A percentile compares a stretch with the other conserved stretches of the same genome.
Evolutionary conservation across 768 basidiomycete species (phyloP).

Genomic region (Dacryopinax spathularia): DNA sequence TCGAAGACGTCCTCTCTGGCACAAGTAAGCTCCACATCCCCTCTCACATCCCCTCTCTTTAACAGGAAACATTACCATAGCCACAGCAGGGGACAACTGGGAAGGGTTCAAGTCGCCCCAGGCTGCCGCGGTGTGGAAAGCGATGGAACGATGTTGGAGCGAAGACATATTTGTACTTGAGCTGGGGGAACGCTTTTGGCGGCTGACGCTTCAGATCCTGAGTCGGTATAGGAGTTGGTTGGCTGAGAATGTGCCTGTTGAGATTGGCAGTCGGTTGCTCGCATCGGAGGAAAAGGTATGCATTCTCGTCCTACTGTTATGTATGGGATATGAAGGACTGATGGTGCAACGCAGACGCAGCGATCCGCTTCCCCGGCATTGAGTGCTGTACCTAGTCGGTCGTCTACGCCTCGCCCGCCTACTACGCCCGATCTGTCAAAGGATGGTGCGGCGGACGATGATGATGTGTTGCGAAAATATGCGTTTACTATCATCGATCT

Average conservation of each 20-base stretch:
- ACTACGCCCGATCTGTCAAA: conserved; percentile 27
- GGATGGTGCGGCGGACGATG: conserved; percentile 45
- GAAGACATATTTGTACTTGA: conserved; percentile 74
- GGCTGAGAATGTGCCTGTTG: conserved; percentile 35
- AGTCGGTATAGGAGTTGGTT: conserved; percentile 72
- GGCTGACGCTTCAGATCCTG: conserved; percentile 75
- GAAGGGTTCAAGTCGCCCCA: conserved; percentile 32
- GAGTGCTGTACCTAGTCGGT: not conserved
- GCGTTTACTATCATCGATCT: conserved; percentile 59
- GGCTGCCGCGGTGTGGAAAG: conserved; percentile 52
- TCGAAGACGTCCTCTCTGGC: conserved; percentile 72
- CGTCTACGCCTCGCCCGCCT: conserved; percentile 1
- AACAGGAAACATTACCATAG: too few relatives aligned
- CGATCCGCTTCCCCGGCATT: not conserved
- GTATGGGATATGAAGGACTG: not conserved
- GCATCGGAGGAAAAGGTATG: conserved; percentile 24
- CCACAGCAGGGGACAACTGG: conserved; percentile 2
- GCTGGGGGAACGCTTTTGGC: conserved; percentile 77
- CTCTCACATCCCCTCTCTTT: not conserved
- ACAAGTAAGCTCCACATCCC: too few relatives aligned
- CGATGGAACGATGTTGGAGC: conserved; percentile 72
- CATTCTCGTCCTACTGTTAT: conserved; percentile 10
- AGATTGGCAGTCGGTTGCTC: conserved; percentile 5
- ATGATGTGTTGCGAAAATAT: conserved; percentile 42
- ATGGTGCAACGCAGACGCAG: not conserved